phyloP scores from a whole-genome alignment of 164 flowering plant species.

The Vitis rotundifolia region DNA sequence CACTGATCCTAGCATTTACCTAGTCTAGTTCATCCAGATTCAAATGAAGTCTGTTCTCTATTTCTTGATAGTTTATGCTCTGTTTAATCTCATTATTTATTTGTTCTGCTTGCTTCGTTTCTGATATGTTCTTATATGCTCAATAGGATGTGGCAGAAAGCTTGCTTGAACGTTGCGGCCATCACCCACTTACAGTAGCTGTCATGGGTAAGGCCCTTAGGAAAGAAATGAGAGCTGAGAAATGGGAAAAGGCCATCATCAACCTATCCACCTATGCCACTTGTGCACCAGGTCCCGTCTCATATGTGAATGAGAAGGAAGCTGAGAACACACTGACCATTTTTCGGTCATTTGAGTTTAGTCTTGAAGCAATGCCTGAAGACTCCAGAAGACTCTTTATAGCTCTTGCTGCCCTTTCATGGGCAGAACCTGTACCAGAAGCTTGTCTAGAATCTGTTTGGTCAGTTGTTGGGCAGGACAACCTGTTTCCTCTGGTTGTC shows the following conservation, averaged over 20 bases:
- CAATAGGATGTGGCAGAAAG: constrained; percentile 25
- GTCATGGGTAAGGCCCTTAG: constrained; percentile 59
- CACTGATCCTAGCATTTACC: background rate
- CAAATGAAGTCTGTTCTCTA: background rate
- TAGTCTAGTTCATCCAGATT: background rate
- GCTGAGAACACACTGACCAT: constrained; percentile 45
- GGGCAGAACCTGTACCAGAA: constrained; percentile 55
- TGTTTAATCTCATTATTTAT: background rate
- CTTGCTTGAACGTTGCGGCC: constrained; percentile 54
- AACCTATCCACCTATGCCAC: constrained; percentile 49
- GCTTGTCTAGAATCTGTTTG: constrained; percentile 50
- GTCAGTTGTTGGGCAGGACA: constrained; percentile 38
- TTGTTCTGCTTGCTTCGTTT: background rate
- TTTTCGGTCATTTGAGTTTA: constrained; percentile 55
- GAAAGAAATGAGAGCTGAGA: constrained; percentile 46
- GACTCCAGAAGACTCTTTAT: constrained; percentile 39
- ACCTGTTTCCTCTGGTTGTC: constrained; percentile 39
- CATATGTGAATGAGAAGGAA: constrained; percentile 51
- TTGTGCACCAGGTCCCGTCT: constrained; percentile 53
- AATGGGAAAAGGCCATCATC: constrained; percentile 49
- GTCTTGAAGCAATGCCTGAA: constrained; percentile 53
- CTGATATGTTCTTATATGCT: background rate
- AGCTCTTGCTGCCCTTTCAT: constrained; percentile 42
- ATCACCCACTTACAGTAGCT: constrained; percentile 60
- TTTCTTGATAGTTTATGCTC: background rate